Percentiles rank a stretch among this genome's conserved stretches.
These are phyloP conservation scores for Zygoascus tannicola DNA, from an alignment of 805 yeast genomes.

Conservation along the genomic window DNA sequence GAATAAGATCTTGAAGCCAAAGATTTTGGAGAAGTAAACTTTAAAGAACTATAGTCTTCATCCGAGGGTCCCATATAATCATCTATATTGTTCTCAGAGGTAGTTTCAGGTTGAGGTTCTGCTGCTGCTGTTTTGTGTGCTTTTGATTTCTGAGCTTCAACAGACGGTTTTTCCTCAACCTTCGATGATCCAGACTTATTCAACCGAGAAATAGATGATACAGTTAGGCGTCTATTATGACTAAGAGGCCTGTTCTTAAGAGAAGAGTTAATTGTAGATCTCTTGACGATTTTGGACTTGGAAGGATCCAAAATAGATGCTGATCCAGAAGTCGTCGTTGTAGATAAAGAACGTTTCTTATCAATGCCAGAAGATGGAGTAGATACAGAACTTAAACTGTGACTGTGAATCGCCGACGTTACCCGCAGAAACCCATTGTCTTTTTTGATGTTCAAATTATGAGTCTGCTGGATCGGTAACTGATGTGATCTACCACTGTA, in stretches of 20 bases:
- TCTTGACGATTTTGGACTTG: not conserved
- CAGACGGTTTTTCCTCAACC: not conserved
- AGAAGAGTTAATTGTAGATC: not conserved
- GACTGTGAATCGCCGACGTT: not conserved
- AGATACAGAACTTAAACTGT: not conserved
- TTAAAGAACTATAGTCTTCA: too few relatives aligned
- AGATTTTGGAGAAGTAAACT: not conserved
- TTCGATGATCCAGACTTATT: not conserved
- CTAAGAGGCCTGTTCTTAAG: not conserved
- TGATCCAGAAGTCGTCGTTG: not conserved
- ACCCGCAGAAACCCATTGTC: not conserved
- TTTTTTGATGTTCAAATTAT: not conserved
- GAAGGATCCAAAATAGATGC: not conserved
- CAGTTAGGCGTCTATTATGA: not conserved
- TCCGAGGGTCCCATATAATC: too few relatives aligned
- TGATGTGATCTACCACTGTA: not conserved
- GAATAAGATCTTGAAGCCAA: not conserved
- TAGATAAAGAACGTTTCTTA: not conserved
- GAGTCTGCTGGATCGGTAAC: not conserved
- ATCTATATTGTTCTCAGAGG: not conserved
- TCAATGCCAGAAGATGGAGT: not conserved
- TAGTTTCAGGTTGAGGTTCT: not conserved
- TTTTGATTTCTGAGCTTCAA: not conserved
- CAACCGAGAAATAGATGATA: not conserved
- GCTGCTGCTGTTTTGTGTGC: not conserved